Conservation (phyloP, 2,329 filamentous ascomycete genomes). For the Stagonosporopsis tanaceti region DNA sequence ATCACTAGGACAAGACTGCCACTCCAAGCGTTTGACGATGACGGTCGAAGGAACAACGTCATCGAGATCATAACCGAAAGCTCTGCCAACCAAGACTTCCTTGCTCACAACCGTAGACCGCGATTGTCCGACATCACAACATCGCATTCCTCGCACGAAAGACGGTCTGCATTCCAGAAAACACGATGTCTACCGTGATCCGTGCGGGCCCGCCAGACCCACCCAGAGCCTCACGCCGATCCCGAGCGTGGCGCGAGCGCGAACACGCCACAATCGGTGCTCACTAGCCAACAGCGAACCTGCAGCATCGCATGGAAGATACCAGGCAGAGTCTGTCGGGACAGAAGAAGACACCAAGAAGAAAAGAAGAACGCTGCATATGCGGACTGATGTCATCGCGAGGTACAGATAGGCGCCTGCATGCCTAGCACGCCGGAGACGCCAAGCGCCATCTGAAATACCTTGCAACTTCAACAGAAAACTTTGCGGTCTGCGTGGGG, state of each 20-base stretch:
- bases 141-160: slow-evolving; percentile 13
- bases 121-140: slow-evolving; percentile 2
- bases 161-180: slow-evolving; percentile 4
- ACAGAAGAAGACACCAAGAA: slow-evolving; percentile 6
- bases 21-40: background rate
- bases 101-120: slow-evolving; percentile 1
- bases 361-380: slow-evolving; percentile 2
- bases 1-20: background rate
- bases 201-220: slow-evolving; percentile 12
- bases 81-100: slow-evolving; percentile 3
- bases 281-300: slow-evolving; percentile 1
- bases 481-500: slow-evolving; percentile 2
- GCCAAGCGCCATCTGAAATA: slow-evolving; percentile 9
- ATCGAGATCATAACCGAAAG: background rate
- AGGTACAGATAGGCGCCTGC: background rate
- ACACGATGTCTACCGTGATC: slow-evolving; percentile 9
- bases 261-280: slow-evolving; percentile 1
- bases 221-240: slow-evolving; percentile 22
- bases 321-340: background rate
- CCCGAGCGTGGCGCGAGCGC: slow-evolving; percentile 15
- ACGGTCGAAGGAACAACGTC: slow-evolving; percentile 1
- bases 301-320: background rate
- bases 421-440: slow-evolving; percentile 1
- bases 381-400: slow-evolving; percentile 13
- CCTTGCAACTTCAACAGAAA: slow-evolving; percentile 18